Conservation (phyloP, 169 alveolate genomes). For the Cryptosporidium meleagridis region DNA sequence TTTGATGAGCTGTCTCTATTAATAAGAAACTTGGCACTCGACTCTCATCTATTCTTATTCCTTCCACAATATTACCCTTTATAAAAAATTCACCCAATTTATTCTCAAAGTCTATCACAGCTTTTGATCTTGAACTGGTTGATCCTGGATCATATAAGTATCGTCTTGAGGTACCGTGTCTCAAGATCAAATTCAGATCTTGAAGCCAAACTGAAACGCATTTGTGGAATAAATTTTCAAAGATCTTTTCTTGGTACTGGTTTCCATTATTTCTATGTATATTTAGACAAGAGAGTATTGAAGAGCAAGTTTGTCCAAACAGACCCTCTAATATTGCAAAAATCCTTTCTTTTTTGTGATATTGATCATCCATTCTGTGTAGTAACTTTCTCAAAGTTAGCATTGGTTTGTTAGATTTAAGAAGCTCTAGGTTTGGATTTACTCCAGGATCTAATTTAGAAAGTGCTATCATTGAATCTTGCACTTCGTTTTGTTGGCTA, state of each 20-base stretch:
- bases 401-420: conserved; percentile 9
- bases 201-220: conserved; percentile 37
- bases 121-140: neutral
- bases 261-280: conserved; percentile 15
- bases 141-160: neutral
- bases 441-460: conserved; percentile 45
- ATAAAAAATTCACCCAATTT: conserved; percentile 39
- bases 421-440: conserved; percentile 56
- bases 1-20: conserved; percentile 15
- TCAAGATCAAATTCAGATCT: conserved; percentile 41
- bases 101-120: neutral
- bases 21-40: conserved; percentile 28
- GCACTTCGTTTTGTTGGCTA: conserved; percentile 56
- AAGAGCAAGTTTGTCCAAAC: conserved; percentile 9
- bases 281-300: conserved; percentile 33
- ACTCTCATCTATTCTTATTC: neutral
- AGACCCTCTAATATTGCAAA: conserved; percentile 44
- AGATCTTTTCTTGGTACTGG: conserved; percentile 3
- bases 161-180: conserved; percentile 3
- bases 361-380: conserved; percentile 34
- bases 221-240: conserved; percentile 16
- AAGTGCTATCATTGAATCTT: conserved; percentile 29
- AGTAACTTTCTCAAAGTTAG: conserved; percentile 50
- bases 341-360: neutral
- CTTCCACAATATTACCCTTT: conserved; percentile 11